Evolutionary conservation across 2,329 filamentous ascomycete species (phyloP).

Genomic region (Mycosphaerelloides madeirae): DNA sequence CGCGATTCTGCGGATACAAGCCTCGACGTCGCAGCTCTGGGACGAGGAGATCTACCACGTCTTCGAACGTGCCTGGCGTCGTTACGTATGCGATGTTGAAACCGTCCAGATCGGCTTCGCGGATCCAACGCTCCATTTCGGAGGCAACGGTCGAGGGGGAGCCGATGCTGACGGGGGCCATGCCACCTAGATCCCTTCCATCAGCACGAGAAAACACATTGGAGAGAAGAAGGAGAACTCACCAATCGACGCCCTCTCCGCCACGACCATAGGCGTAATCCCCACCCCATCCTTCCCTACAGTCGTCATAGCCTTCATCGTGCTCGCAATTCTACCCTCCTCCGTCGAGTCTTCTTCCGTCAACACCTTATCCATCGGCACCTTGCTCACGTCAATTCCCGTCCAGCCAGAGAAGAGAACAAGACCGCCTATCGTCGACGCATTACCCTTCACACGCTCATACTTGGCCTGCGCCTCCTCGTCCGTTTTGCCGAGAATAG

Average conservation of each 20-base stretch:
- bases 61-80: constrained; percentile 50
- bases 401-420: constrained; percentile 73
- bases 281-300: constrained; percentile 44
- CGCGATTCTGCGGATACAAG: constrained; percentile 26
- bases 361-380: constrained; percentile 51
- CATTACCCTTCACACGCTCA: constrained; percentile 56
- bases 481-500: constrained; percentile 60
- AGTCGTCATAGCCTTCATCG: constrained; percentile 33
- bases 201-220: background rate
- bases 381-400: constrained; percentile 55
- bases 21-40: constrained; percentile 43
- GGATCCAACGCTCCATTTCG: constrained; percentile 45
- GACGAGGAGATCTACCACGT: constrained; percentile 47
- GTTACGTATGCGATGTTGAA: constrained; percentile 46
- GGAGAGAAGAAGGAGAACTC: too few relatives aligned
- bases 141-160: constrained; percentile 44
- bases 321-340: constrained; percentile 39
- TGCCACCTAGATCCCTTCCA: constrained; percentile 27
- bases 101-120: constrained; percentile 40
- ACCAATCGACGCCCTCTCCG: constrained; percentile 46
- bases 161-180: constrained; percentile 48
- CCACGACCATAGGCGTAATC: constrained; percentile 45
- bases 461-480: constrained; percentile 63
- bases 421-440: constrained; percentile 60
- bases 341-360: constrained; percentile 52